Conservation (phyloP, 345 rosid species). For the Microcos paniculata region DNA sequence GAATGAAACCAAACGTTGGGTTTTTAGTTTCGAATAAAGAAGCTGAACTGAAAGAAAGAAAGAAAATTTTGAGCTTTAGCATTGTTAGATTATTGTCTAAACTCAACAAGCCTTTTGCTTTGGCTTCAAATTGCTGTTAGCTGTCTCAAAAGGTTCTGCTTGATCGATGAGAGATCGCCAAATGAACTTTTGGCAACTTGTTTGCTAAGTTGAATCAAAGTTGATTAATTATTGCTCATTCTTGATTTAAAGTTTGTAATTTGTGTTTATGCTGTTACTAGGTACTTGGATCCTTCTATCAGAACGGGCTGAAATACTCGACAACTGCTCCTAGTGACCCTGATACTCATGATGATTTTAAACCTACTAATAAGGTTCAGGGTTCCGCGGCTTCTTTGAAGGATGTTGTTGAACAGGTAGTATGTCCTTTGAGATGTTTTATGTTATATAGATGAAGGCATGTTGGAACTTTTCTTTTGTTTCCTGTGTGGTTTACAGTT, state of each 20-base stretch:
- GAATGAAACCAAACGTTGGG: no score
- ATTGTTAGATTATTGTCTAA: neutral
- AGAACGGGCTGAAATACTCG: constrained; percentile 45
- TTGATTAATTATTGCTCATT: neutral
- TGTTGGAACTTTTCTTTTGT: neutral
- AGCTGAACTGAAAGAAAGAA: neutral
- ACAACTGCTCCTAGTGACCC: constrained; percentile 64
- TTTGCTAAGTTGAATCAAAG: neutral
- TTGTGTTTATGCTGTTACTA: constrained; percentile 25
- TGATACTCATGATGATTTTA: constrained; percentile 88
- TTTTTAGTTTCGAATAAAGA: neutral
- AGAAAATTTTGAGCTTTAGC: neutral
- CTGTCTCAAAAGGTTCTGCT: neutral
- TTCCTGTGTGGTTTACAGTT: neutral
- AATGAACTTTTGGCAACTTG: neutral
- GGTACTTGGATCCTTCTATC: constrained; percentile 44
- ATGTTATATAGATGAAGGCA: neutral
- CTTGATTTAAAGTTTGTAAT: neutral
- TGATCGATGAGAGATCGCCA: neutral
- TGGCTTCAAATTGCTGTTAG: neutral
- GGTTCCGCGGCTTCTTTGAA: constrained; percentile 49
- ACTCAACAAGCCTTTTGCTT: neutral
- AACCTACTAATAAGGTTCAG: constrained; percentile 55
- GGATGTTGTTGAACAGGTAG: constrained; percentile 79
- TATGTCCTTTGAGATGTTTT: neutral